These are phyloP conservation scores for Phyllostachys edulis DNA, from an alignment of 176 grass and related monocot species.

Conservation along the genomic window DNA sequence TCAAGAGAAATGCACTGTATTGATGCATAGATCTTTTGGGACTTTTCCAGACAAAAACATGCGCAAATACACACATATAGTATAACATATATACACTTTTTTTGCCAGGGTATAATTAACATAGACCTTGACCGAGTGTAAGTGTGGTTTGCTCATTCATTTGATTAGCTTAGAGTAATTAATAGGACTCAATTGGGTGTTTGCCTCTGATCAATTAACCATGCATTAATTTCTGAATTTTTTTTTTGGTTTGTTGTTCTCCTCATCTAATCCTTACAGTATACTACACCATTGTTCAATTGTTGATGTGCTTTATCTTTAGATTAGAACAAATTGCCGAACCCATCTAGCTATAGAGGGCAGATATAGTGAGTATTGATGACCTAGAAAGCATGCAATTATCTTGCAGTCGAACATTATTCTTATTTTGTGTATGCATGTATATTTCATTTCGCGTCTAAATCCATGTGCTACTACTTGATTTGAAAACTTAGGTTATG, in stretches of 20 bases:
- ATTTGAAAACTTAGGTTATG: background rate
- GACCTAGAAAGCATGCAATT: background rate
- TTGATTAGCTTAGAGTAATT: background rate
- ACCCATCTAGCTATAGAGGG: background rate
- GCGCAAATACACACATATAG: background rate
- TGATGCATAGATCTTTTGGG: background rate
- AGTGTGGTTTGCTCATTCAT: background rate
- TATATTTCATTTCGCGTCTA: background rate
- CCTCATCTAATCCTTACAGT: background rate
- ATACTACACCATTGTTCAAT: background rate
- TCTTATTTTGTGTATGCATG: background rate
- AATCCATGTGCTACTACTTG: background rate
- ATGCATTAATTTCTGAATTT: background rate
- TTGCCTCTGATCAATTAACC: background rate
- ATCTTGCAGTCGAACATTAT: background rate
- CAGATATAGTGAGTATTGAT: background rate
- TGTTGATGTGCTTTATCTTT: background rate
- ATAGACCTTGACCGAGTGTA: background rate
- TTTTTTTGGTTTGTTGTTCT: background rate
- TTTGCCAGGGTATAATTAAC: background rate
- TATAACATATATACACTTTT: background rate
- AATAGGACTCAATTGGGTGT: no score
- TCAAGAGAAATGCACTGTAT: background rate
- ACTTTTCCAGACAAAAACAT: background rate
- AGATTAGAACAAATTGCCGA: background rate